Conservation (phyloP, 208 protist species). For the Hexamita inflata region DNA sequence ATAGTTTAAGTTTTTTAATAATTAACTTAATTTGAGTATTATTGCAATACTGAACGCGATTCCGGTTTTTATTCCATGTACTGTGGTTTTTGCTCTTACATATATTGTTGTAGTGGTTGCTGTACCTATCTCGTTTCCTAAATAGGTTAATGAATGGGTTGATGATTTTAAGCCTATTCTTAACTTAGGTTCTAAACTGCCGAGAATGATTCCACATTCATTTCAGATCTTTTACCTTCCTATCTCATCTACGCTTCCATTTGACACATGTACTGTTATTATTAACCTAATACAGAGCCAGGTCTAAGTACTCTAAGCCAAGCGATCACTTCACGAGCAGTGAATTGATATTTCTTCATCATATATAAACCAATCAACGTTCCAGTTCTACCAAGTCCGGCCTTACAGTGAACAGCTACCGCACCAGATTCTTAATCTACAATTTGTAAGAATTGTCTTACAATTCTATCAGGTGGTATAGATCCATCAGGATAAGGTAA, state of each 20-base stretch:
- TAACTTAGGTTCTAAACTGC: too few relatives aligned
- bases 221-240: neutral
- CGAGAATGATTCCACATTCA: too few relatives aligned
- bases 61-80: too few relatives aligned
- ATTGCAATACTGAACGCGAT: too few relatives aligned
- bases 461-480: constrained; percentile 59
- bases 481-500: constrained; percentile 73
- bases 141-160: too few relatives aligned
- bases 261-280: constrained; percentile 72
- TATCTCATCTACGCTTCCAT: constrained; percentile 41
- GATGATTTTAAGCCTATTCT: too few relatives aligned
- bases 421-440: constrained; percentile 52
- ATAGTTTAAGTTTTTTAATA: too few relatives aligned
- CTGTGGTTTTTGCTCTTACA: too few relatives aligned
- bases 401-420: constrained; percentile 77
- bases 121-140: too few relatives aligned
- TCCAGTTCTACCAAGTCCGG: constrained; percentile 79
- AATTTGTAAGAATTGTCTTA: constrained; percentile 65
- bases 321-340: constrained; percentile 65
- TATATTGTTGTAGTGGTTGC: too few relatives aligned
- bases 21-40: too few relatives aligned
- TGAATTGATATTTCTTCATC: constrained; percentile 73
- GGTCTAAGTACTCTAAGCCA: constrained; percentile 76
- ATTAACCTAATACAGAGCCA: constrained; percentile 76
- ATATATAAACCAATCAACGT: constrained; percentile 68